phyloP scores from a whole-genome alignment of 129 eudicot species.

The Flaveria trinervia region DNA sequence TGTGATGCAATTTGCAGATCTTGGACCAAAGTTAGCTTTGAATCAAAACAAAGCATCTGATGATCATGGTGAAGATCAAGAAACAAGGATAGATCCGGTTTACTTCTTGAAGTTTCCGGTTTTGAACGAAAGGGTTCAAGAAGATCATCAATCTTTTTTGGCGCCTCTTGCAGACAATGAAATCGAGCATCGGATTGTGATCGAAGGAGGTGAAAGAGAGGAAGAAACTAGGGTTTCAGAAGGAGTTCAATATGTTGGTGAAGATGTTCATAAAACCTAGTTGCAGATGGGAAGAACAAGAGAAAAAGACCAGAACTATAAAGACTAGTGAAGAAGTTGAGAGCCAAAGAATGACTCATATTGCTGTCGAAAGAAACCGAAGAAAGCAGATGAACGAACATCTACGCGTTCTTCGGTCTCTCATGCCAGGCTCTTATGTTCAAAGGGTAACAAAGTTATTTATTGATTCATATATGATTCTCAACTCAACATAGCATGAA shows the following conservation, averaged over 20 bases:
- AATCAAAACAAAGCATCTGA: slow-evolving; percentile 55
- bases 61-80: slow-evolving; percentile 49
- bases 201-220: slow-evolving; percentile 38
- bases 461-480: background rate
- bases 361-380: slow-evolving; percentile 92
- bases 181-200: slow-evolving; percentile 21
- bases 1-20: slow-evolving; percentile 96
- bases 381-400: slow-evolving; percentile 99
- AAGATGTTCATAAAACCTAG: slow-evolving; percentile 51
- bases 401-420: slow-evolving; percentile 87
- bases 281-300: slow-evolving; percentile 61
- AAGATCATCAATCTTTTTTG: slow-evolving; percentile 47
- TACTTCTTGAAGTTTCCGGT: slow-evolving; percentile 85
- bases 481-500: background rate
- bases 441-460: slow-evolving; percentile 84
- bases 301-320: slow-evolving; percentile 81
- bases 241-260: slow-evolving; percentile 49
- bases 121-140: slow-evolving; percentile 53
- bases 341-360: slow-evolving; percentile 98
- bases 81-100: slow-evolving; percentile 58
- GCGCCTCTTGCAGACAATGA: slow-evolving; percentile 45
- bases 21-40: slow-evolving; percentile 70
- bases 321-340: slow-evolving; percentile 95
- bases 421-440: slow-evolving; percentile 97
- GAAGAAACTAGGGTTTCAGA: slow-evolving; percentile 43